Base-by-base conservation (phyloP, 2,329 filamentous ascomycete genomes). In the Lasiodiplodia sp. region DNA sequence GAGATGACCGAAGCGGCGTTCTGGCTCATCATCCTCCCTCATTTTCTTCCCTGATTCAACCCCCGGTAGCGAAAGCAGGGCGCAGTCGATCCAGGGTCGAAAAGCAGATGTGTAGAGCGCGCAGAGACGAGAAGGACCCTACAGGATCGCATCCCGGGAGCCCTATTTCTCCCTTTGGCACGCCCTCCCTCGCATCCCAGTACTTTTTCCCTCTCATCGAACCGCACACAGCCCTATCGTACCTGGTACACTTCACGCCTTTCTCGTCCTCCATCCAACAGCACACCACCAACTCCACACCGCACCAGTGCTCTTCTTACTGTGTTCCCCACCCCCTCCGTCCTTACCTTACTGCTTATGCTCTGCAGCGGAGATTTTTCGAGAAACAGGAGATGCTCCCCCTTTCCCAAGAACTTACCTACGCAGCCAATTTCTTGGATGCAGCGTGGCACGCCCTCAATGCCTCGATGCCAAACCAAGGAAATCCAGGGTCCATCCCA, bases 261-360 rank as follows among this genome's bases (percentile, higher is more conserved):
- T 10, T 34, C 31, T 34, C 31, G 6, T 8, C 25, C 25, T 25
- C 49, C 49, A 21, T 21, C 49, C 49, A 28, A 4, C 23, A 34
- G 31, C 31, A 34, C 44, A 47, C 3, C 44, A 47, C 7, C 44
- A n/a, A 6, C n/a, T 3, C 14, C 44, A n/a, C 44, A 21, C 18
- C 44, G 18, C 44, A 47, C 31, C 51, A 28, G 23, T 16, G 25
- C 25, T 5, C 23, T 47, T 21, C 44, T 47, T 21, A 47, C 44
- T 47, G 44, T 18, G 14, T 44, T 18, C 14, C 40, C 40, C 40
- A 7, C 40, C 7, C 38, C 38, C 44, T 47, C 60, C 47, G 44
- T 64, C 44, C 60, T 64, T 51, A 28, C 60, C 40, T 52, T 52
- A 53, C 60, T 64, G 60, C 60, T 64, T 64, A 64, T 64, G 60